Evolutionary conservation across 2,329 filamentous ascomycete species (phyloP), one percentile per base, ranked within the genome.

Genomic region (Ophiostoma novo-ulmi): DNA sequence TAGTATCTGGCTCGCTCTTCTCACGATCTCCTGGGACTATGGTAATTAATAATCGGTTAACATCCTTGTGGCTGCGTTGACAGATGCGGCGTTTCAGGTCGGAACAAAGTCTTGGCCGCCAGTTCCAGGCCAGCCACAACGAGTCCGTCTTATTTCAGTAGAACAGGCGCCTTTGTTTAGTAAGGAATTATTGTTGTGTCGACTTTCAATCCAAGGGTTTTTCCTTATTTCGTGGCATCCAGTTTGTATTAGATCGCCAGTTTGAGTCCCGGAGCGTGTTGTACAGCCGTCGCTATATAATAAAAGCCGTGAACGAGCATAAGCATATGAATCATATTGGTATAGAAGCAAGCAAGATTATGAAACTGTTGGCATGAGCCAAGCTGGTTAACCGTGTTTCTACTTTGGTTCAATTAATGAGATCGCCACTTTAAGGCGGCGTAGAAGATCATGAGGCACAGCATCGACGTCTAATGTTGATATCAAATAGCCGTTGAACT

Each of bases 71-170:
- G 36, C 20, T 20, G 10, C 17, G 31, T 64, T 31, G 39, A 66
- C n/a, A 67, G 22, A 4, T 26, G 66, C 35, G 31, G 22, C 44
- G 66, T 68, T 68, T 68, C 66, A 68, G 17, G 31, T 69, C 36
- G 31, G 52, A 58, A 69, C 48, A 20, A 1, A 3, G 52, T 20
- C 48, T 36, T 69, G 52, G 41, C 31, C 64, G 58, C 31, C 14
- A 20, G 44, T 48, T n/a, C 44, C 55, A 17, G 55, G 22, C 5
- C 55, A 61, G 22, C 55, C 22, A 61, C 52, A 11, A 5, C n/a
- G 11, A 58, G 52, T 26, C 55, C 22, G 22, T 26, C n/a, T 61
- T 61, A 48, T 48, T 48, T 48, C 17, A 48, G 44, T 48, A 20
- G 17, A 48, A 48, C 13, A 48, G 44, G 44, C 44, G 14, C 10